Conservation (phyloP, 1,284 basidiomycete species). For the Tylopilus sp. region DNA sequence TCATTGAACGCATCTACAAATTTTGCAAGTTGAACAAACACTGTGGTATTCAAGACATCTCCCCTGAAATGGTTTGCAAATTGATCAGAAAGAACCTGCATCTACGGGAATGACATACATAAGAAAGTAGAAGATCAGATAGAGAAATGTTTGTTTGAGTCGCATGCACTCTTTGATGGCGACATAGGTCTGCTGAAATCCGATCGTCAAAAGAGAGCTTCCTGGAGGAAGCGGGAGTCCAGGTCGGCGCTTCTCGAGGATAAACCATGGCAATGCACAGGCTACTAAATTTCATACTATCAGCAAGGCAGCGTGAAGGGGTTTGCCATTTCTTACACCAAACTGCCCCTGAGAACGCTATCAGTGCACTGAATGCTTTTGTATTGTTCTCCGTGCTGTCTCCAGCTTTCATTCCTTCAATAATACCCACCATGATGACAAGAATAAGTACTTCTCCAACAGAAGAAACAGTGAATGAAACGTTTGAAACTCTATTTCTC, state of each 20-base stretch:
- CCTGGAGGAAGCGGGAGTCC: slow-evolving; percentile 73
- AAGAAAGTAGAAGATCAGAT: slow-evolving; percentile 81
- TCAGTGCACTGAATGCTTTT: slow-evolving; percentile 79
- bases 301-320: slow-evolving; percentile 1
- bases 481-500: slow-evolving; percentile 83
- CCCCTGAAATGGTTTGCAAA: slow-evolving; percentile 53
- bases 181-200: slow-evolving; percentile 75
- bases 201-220: slow-evolving; percentile 74
- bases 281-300: slow-evolving; percentile 55
- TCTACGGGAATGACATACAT: slow-evolving; percentile 57
- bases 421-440: slow-evolving; percentile 81
- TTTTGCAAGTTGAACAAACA: slow-evolving; percentile 54
- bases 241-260: slow-evolving; percentile 75
- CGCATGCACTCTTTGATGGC: slow-evolving; percentile 75
- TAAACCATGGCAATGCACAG: slow-evolving; percentile 84
- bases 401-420: slow-evolving; percentile 73
- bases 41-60: slow-evolving; percentile 80
- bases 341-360: slow-evolving; percentile 80
- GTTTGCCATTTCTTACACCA: slow-evolving; percentile 68
- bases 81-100: background rate
- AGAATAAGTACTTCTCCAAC: slow-evolving; percentile 79
- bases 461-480: slow-evolving; percentile 81
- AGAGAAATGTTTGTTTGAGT: slow-evolving; percentile 82
- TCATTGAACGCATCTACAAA: background rate
- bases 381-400: slow-evolving; percentile 81